These are phyloP conservation scores for Pterulicium gracile DNA, from an alignment of 1,284 basidiomycete genomes.

Conservation along the genomic window DNA sequence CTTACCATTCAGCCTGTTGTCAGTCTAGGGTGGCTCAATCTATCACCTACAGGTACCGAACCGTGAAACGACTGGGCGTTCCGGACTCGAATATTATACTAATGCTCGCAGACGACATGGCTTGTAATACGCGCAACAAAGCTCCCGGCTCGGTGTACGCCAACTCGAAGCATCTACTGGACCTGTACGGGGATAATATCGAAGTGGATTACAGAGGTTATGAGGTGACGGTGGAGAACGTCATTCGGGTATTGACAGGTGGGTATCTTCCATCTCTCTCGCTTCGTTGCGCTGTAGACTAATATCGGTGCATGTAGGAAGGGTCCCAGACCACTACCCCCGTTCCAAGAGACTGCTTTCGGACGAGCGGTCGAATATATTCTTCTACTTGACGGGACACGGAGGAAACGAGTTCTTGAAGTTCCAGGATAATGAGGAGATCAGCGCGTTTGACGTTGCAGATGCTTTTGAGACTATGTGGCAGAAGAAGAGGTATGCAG, in stretches of 20 bases:
- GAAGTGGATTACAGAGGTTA: conserved; percentile 98
- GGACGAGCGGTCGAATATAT: conserved; percentile 90
- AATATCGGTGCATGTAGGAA: conserved; percentile 30
- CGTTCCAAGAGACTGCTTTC: conserved; percentile 86
- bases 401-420: conserved; percentile 98
- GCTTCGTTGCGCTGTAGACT: neutral
- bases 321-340: conserved; percentile 70
- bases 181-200: conserved; percentile 93
- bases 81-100: conserved; percentile 98
- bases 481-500: conserved; percentile 77
- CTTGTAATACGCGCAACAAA: conserved; percentile 88
- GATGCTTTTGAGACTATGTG: conserved; percentile 99
- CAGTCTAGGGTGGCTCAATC: no score
- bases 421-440: conserved; percentile 98
- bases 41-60: conserved; percentile 54
- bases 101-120: conserved; percentile 96
- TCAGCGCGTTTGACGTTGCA: conserved; percentile 90
- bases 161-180: conserved; percentile 66
- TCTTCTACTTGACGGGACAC: conserved; percentile 97
- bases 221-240: conserved; percentile 95
- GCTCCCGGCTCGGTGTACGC: conserved; percentile 91
- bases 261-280: conserved; percentile 12
- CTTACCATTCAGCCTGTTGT: neutral
- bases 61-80: conserved; percentile 94
- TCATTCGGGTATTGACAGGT: conserved; percentile 87